These are phyloP conservation scores for Kalmusia sp. DNA, from an alignment of 2,329 filamentous ascomycete genomes.

Conservation along the genomic window DNA sequence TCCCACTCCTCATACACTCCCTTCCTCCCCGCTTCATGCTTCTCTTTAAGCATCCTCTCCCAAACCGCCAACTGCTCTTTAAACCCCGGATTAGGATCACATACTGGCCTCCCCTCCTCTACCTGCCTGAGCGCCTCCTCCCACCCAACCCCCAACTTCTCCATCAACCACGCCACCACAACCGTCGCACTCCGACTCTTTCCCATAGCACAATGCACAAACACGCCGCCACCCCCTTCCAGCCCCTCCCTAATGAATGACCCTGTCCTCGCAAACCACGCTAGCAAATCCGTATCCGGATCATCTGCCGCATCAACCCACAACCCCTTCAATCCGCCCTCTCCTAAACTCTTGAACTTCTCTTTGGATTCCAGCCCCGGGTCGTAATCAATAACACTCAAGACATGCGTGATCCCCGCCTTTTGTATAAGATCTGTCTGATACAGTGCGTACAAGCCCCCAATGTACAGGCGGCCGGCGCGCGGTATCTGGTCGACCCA, in stretches of 20 bases:
- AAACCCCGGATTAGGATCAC: conserved; percentile 43
- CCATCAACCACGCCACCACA: conserved; percentile 42
- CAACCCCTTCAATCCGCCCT: conserved; percentile 39
- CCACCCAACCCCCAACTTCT: conserved; percentile 28
- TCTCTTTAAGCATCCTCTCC: conserved; percentile 32
- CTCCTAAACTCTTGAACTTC: conserved; percentile 26
- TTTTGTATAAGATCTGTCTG: conserved; percentile 43
- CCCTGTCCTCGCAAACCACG: conserved; percentile 29
- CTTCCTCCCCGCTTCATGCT: conserved; percentile 22
- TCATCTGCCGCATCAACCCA: conserved; percentile 42
- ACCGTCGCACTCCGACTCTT: conserved; percentile 42
- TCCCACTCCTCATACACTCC: conserved; percentile 44
- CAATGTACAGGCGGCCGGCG: conserved; percentile 47
- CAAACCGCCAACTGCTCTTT: conserved; percentile 43
- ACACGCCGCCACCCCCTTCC: conserved; percentile 29
- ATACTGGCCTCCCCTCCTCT: conserved; percentile 42
- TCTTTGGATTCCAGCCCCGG: conserved; percentile 26
- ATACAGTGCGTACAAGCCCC: conserved; percentile 51
- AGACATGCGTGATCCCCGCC: conserved; percentile 41
- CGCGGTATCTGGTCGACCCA: conserved; percentile 49
- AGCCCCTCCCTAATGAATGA: conserved; percentile 34
- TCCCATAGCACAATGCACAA: conserved; percentile 46
- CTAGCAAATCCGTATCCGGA: conserved; percentile 38
- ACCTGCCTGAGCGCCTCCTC: conserved; percentile 32
- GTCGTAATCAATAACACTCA: conserved; percentile 44